Base-by-base conservation (phyloP, 2,329 filamentous ascomycete species). In the Colletotrichum caudatum region DNA sequence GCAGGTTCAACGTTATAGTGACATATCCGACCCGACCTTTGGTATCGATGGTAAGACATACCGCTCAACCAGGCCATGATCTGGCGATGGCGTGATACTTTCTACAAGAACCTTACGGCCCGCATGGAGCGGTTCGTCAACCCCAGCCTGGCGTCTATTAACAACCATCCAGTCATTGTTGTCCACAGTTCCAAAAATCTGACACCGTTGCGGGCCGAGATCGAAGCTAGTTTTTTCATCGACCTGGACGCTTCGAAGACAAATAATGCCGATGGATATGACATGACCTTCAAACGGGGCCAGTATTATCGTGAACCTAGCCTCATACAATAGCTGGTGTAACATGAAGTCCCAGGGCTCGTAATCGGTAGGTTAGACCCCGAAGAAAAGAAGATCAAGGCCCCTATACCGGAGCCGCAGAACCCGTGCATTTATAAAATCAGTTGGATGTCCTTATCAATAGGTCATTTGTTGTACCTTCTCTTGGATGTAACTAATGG, bases 401-500 rank as follows among this genome's bases (percentile, higher is more conserved):
- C 74, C 9, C 69, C 37, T 0, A 41, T 74, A 9, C 67, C 73
- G 0, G 58, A 50, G 0, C 58, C 81, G 0, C 83, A 85, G 37
- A 81, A 82, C 71, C 84, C 81, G 44, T 82, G 79, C 2, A 26
- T 71, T 29, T 59, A 64, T 6, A 33, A 69, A n/a, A 69, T 69
- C 41, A 57, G 65, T 20, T 65, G 51, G 39, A 37, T 64, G 54
- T 56, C 46, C 11, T 59, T 60, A 37, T 64, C 68, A 20, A 53
- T 64, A 29, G 85, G 85, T 5, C 81, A 86, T 76, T 67, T 82
- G 60, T 77, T 87, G 73, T 85, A 87, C 76, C 74, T 87, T 41
- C 83, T 88, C 29, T 78, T 88, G 5, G 84, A 87, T 73, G 85
- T 87, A 5, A 84, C 78, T 4, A 82, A 86, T 66, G 75, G 79